Percentiles rank a stretch among this genome's conserved stretches.
These are phyloP conservation scores for Venturiaceae sp. DNA, from an alignment of 2,329 filamentous ascomycete species.

Conservation along the genomic window DNA sequence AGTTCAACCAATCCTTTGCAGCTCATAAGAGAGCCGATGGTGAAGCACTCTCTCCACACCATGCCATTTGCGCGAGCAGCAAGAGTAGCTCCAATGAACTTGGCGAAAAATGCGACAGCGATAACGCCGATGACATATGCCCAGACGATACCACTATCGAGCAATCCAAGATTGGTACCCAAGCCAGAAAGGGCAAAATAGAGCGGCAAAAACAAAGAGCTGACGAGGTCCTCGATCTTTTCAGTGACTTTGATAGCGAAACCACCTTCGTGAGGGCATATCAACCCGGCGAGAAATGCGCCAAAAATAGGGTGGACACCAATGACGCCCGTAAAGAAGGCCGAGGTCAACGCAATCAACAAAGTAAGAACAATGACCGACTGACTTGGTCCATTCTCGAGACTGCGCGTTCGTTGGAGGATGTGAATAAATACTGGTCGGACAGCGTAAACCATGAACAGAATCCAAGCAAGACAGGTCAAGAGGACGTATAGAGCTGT, in stretches of 20 bases:
- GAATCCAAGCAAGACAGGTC: constrained; percentile 60
- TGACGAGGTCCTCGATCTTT: constrained; percentile 87
- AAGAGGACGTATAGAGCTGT: constrained; percentile 80
- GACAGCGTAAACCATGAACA: constrained; percentile 65
- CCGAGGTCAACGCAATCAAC: constrained; percentile 64
- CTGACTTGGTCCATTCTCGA: constrained; percentile 84
- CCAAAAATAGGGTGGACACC: constrained; percentile 93
- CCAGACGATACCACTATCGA: constrained; percentile 77
- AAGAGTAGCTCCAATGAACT: constrained; percentile 72
- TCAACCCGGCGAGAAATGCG: constrained; percentile 78
- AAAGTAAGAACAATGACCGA: constrained; percentile 74
- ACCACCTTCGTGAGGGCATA: constrained; percentile 81
- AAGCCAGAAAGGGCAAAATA: constrained; percentile 92
- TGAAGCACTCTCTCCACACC: constrained; percentile 81
- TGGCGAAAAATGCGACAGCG: constrained; percentile 70
- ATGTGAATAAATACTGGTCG: constrained; percentile 67
- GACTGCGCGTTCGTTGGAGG: constrained; percentile 61
- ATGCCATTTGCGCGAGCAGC: constrained; percentile 68
- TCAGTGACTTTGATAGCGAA: constrained; percentile 88
- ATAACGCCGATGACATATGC: constrained; percentile 81
- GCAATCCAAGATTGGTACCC: constrained; percentile 75
- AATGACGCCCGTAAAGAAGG: constrained; percentile 85
- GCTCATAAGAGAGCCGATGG: constrained; percentile 87
- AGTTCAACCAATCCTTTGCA: constrained; percentile 93
- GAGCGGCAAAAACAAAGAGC: constrained; percentile 73